Evolutionary conservation across 306 rosid species (phyloP).

Genomic region (Lotus japonicus): DNA sequence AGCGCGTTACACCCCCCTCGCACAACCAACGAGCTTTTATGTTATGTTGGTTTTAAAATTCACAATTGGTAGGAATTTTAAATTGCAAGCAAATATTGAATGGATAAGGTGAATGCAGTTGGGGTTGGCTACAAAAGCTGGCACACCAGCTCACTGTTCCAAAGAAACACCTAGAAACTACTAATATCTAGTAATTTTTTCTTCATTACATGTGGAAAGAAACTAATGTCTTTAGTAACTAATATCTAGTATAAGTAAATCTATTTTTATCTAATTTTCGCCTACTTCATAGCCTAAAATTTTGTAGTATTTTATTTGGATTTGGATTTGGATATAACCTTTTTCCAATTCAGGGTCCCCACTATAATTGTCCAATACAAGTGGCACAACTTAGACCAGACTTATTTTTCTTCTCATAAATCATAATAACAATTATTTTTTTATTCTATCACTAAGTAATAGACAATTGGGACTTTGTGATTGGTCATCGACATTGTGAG

Average conservation of each 20-base stretch:
- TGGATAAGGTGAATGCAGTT: constrained; percentile 26
- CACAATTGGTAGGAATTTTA: not conserved
- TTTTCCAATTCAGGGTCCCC: not conserved
- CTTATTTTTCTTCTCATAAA: not conserved
- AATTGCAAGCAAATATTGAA: not conserved
- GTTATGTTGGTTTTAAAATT: not conserved
- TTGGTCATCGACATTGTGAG: constrained; percentile 13
- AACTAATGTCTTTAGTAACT: too few relatives aligned
- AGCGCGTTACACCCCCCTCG: not conserved
- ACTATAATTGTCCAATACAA: constrained; percentile 5
- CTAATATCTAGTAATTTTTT: too few relatives aligned
- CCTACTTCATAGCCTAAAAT: not conserved
- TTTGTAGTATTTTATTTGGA: not conserved
- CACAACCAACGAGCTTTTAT: not conserved
- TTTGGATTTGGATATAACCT: not conserved
- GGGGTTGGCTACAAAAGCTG: constrained; percentile 9
- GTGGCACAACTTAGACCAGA: not conserved
- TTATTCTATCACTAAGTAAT: not conserved
- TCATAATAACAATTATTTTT: too few relatives aligned
- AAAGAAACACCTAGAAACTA: constrained; percentile 10
- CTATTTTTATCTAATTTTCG: not conserved
- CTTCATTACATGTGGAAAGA: too few relatives aligned
- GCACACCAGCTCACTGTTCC: constrained; percentile 25
- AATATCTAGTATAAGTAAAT: not conserved
- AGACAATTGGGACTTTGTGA: not conserved